Evolutionary conservation across 768 basidiomycete genomes (phyloP), one percentile per base, ranked within the genome.

Genomic region (Mycena maculata): DNA sequence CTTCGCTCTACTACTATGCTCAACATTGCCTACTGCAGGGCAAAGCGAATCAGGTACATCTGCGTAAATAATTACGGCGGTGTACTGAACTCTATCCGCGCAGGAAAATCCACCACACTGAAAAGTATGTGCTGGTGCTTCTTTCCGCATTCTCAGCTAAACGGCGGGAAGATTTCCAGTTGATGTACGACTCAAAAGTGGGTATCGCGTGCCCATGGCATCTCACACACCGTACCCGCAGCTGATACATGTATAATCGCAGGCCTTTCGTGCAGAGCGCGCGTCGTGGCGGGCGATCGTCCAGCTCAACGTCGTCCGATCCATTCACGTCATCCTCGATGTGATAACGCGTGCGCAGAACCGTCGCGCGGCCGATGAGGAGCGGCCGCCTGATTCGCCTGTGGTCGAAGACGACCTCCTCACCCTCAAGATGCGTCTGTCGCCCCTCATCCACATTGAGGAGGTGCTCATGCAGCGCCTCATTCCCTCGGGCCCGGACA

Each of bases 41-140:
- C 92, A 93, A 80, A 92, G 90, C 74, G 92, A 94, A 83, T 92
- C 90, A 62, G 92, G 92, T 92, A 28, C 49, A 25, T 28, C 60
- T 25, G 27, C 25, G 31, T 61, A 25, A 39, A 59, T 55, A 54
- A 54, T 41, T 60, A 36, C 61, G 41, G 54, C 41, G 48, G 36
- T 45, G 31, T 33, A 33, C 44, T 63, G 9, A 63, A 59, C 44
- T 12, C 25, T 41, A 41, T 68, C 49, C 50, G 55, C 23, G 10
- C 50, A 93, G 92, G 92, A 64, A 94, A 93, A 81, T 92, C 91
- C 0, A 94, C 92, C 0, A 92, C 91, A 1, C 80, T 93, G 44
- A 91, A 93, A 78, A 92, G 91, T 92, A 75, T 69, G 90, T 84
- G 31, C 55, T 30, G 28, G 15, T 36, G 44, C 39, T 11, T 25